Percentiles rank a stretch among this genome's conserved stretches.
Evolutionary conservation across 108 stramenopile genomes (phyloP).

Genomic region (Fragilaria crotonensis): DNA sequence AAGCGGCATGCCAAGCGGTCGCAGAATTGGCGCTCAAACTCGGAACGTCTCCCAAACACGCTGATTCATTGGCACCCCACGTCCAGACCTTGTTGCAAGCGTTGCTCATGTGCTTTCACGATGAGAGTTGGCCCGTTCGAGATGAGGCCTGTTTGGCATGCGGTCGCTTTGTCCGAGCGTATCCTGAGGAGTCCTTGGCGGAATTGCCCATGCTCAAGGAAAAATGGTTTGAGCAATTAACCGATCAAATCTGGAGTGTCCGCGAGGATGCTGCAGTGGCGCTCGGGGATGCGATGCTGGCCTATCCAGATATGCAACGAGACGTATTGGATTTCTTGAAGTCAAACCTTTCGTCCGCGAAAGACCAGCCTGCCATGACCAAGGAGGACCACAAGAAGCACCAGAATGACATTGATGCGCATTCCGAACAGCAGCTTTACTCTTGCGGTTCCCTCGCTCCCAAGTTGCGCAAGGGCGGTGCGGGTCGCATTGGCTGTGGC

Average conservation of each 20-base stretch:
- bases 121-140: conserved; percentile 97
- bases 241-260: conserved; percentile 96
- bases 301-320: conserved; percentile 62
- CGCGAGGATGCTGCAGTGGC: conserved; percentile 92
- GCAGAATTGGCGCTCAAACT: conserved; percentile 91
- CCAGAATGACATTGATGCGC: conserved; percentile 67
- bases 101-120: conserved; percentile 94
- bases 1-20: conserved; percentile 94
- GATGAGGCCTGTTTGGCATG: conserved; percentile 95
- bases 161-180: conserved; percentile 80
- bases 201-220: conserved; percentile 78
- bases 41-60: conserved; percentile 23
- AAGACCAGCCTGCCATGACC: conserved; percentile 76
- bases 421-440: conserved; percentile 81
- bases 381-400: conserved; percentile 75
- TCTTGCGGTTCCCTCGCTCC: conserved; percentile 92
- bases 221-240: conserved; percentile 90
- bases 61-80: conserved; percentile 47
- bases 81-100: conserved; percentile 75
- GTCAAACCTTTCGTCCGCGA: conserved; percentile 57
- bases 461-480: conserved; percentile 85
- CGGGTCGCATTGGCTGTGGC: conserved; percentile 83
- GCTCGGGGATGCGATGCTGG: conserved; percentile 79
- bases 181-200: conserved; percentile 80
- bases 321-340: conserved; percentile 27